phyloP scores from a whole-genome alignment of 2,329 filamentous ascomycete species.

The Myriosclerotinia duriaeana region DNA sequence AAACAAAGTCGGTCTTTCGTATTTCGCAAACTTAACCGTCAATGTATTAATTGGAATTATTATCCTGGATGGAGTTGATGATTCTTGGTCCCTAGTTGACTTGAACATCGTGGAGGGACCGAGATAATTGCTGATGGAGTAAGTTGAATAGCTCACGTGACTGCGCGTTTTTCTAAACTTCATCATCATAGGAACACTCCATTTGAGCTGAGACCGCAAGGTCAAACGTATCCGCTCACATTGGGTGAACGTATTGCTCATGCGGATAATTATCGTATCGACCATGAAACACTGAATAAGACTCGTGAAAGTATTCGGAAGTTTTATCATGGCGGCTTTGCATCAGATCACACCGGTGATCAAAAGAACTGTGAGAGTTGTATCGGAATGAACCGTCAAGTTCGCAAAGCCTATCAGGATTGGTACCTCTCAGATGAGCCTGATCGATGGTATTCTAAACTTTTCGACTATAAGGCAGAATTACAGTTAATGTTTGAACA shows the following conservation, averaged over 20 bases:
- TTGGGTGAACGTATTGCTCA: constrained; percentile 33
- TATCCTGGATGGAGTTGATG: not conserved
- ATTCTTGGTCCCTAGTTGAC: not conserved
- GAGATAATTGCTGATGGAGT: constrained; percentile 17
- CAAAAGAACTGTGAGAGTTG: constrained; percentile 35
- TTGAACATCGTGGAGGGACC: not conserved
- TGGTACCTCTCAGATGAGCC: constrained; percentile 36
- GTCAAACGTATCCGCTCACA: constrained; percentile 30
- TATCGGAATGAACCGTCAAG: constrained; percentile 30
- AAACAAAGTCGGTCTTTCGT: not conserved
- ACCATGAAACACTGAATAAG: constrained; percentile 30
- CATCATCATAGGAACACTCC: constrained; percentile 6
- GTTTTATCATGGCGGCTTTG: constrained; percentile 27
- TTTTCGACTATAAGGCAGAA: constrained; percentile 29
- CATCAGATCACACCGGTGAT: constrained; percentile 30
- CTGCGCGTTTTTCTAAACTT: constrained; percentile 1
- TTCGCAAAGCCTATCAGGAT: constrained; percentile 34
- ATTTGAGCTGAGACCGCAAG: constrained; percentile 22
- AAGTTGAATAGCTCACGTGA: constrained; percentile 18
- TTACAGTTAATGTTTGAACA: constrained; percentile 33
- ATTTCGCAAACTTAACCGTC: not conserved
- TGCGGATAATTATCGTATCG: constrained; percentile 32
- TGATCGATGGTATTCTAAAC: constrained; percentile 31
- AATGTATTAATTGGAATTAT: not conserved
- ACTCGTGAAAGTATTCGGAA: constrained; percentile 26